A percentile compares a stretch with the other conserved stretches of the same genome.
These are phyloP conservation scores for Fusarium transvaalense DNA, from an alignment of 2,329 filamentous ascomycete genomes.

Conservation along the genomic window DNA sequence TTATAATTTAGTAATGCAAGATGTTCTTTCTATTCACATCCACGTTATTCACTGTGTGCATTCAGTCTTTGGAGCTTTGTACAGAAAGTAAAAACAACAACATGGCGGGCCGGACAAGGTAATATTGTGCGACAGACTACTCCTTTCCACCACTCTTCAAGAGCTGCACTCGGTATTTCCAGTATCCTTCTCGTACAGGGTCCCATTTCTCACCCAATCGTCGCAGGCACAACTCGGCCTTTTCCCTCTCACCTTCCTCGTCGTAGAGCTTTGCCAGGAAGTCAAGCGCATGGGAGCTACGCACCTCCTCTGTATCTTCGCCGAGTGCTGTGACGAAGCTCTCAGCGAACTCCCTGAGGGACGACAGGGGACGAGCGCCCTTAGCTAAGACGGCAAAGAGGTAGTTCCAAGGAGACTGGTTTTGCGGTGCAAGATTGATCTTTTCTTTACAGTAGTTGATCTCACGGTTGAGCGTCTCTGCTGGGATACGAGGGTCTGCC, in stretches of 20 bases:
- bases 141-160: conserved; percentile 37
- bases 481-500: conserved; percentile 68
- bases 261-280: conserved; percentile 76
- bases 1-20: conserved; percentile 48
- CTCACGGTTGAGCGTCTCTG: conserved; percentile 78
- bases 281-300: conserved; percentile 77
- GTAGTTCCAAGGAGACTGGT: conserved; percentile 95
- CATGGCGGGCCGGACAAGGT: neutral
- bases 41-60: neutral
- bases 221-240: conserved; percentile 77
- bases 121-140: conserved; percentile 7
- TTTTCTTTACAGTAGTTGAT: conserved; percentile 78
- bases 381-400: conserved; percentile 80
- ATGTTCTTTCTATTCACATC: conserved; percentile 31
- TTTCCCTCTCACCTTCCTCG: conserved; percentile 67
- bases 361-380: conserved; percentile 65
- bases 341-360: conserved; percentile 62
- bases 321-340: conserved; percentile 65
- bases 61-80: neutral
- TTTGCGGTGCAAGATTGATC: conserved; percentile 86
- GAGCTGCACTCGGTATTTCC: conserved; percentile 71
- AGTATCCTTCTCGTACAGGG: conserved; percentile 90
- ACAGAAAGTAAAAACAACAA: neutral
- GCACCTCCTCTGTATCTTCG: conserved; percentile 64
- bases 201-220: conserved; percentile 89